These are phyloP conservation scores for Rhynchosporium graminicola DNA, from an alignment of 2,329 filamentous ascomycete genomes.

Conservation along the genomic window DNA sequence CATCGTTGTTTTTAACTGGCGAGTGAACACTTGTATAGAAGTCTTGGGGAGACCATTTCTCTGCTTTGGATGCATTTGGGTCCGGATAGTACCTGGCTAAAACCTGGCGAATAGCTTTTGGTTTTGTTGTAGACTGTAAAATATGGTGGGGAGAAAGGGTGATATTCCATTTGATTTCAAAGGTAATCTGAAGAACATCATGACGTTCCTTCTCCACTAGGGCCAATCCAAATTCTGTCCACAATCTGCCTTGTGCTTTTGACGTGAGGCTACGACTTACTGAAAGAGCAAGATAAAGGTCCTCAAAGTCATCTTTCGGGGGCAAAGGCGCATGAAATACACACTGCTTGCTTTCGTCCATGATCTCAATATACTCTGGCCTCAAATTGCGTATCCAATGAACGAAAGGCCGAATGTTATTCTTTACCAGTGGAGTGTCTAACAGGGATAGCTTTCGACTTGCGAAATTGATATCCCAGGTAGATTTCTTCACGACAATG, in stretches of 20 bases:
- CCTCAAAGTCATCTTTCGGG: slow-evolving; percentile 23
- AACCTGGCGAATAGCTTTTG: slow-evolving; percentile 33
- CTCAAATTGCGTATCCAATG: slow-evolving; percentile 22
- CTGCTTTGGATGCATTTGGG: slow-evolving; percentile 20
- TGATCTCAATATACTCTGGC: slow-evolving; percentile 31
- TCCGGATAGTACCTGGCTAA: slow-evolving; percentile 37
- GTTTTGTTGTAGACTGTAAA: slow-evolving; percentile 23
- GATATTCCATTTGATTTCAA: slow-evolving; percentile 39
- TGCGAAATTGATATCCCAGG: slow-evolving; percentile 29
- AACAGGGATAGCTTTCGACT: slow-evolving; percentile 22
- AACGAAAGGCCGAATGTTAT: slow-evolving; percentile 26
- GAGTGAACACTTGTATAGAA: slow-evolving; percentile 73
- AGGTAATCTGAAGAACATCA: slow-evolving; percentile 32
- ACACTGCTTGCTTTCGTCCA: slow-evolving; percentile 24
- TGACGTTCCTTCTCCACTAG: slow-evolving; percentile 26
- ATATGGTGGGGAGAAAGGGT: slow-evolving; percentile 33
- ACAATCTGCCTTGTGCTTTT: slow-evolving; percentile 34
- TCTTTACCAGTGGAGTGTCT: slow-evolving; percentile 28
- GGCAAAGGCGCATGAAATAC: slow-evolving; percentile 30
- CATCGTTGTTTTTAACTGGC: slow-evolving; percentile 50
- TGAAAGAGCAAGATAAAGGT: slow-evolving; percentile 32
- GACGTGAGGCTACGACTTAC: slow-evolving; percentile 26
- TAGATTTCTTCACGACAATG: slow-evolving; percentile 34
- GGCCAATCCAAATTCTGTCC: slow-evolving; percentile 35
- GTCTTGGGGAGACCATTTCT: slow-evolving; percentile 50